Evolutionary conservation across 2,329 filamentous ascomycete species (phyloP).

Genomic region (Neonectria faginata): DNA sequence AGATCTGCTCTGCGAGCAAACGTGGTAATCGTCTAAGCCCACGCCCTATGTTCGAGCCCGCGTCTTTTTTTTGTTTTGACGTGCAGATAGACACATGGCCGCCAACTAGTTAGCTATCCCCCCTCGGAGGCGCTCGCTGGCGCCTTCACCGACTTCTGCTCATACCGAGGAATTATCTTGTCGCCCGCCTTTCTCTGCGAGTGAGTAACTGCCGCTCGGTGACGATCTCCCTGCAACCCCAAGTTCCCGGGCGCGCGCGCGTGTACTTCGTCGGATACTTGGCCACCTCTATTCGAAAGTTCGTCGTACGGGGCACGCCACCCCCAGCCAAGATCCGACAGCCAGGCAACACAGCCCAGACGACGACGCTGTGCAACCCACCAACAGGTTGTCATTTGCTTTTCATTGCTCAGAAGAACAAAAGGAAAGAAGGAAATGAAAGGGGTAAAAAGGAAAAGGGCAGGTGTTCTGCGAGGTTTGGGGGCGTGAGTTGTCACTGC

Average conservation of each 20-base stretch:
- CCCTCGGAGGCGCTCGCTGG: background rate
- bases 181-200: slow-evolving; percentile 1
- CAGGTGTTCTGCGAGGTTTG: slow-evolving; percentile 33
- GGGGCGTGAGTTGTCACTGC: slow-evolving; percentile 46
- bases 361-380: slow-evolving; percentile 21
- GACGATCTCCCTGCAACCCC: background rate
- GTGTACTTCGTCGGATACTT: background rate
- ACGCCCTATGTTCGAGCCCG: slow-evolving; percentile 6
- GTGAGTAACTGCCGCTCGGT: background rate
- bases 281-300: background rate
- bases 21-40: background rate
- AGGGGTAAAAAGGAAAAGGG: slow-evolving; percentile 8
- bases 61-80: slow-evolving; percentile 19
- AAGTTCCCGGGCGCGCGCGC: background rate
- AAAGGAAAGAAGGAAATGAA: background rate
- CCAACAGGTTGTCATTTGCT: background rate
- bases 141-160: slow-evolving; percentile 25
- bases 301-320: slow-evolving; percentile 2
- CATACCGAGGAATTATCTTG: slow-evolving; percentile 6
- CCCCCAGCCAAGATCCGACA: slow-evolving; percentile 20
- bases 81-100: slow-evolving; percentile 19
- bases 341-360: slow-evolving; percentile 1
- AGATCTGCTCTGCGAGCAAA: slow-evolving; percentile 21
- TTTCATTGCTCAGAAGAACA: background rate
- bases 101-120: background rate